Evolutionary conservation across 176 grass and related monocot species (phyloP).

Genomic region (Bothriochloa decipiens): DNA sequence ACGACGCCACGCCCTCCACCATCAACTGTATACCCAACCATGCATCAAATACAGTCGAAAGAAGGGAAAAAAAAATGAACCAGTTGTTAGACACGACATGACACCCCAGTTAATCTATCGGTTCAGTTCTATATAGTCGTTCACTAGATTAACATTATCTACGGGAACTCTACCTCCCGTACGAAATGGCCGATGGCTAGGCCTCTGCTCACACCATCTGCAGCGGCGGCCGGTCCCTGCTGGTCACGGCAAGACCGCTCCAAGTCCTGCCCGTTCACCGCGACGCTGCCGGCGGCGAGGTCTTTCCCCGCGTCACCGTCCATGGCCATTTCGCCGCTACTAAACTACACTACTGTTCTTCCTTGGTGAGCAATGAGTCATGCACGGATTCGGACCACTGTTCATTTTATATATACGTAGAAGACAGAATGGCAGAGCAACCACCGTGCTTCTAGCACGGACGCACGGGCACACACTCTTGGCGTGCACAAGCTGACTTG

Average conservation of each 20-base stretch:
- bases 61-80: background rate
- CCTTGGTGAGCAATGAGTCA: background rate
- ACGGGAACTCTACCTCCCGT: conserved; percentile 27
- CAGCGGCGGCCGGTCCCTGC: background rate
- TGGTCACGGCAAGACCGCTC: conserved; percentile 18
- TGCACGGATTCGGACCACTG: background rate
- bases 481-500: conserved; percentile 18
- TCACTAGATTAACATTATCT: background rate
- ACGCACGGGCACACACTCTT: conserved; percentile 30
- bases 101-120: background rate
- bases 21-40: background rate
- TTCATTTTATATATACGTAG: background rate
- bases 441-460: background rate
- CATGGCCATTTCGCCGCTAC: background rate
- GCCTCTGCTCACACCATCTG: conserved; percentile 14
- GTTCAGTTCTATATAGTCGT: background rate
- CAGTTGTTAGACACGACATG: background rate
- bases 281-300: background rate
- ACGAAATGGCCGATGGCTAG: conserved; percentile 29
- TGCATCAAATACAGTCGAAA: background rate
- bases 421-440: background rate
- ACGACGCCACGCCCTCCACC: conserved; percentile 43
- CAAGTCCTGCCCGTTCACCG: background rate
- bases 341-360: too few species aligned
- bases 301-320: conserved; percentile 20